Conservation (phyloP, 2,329 filamentous ascomycete species). For the Ceratocystiopsis brevicomis region DNA sequence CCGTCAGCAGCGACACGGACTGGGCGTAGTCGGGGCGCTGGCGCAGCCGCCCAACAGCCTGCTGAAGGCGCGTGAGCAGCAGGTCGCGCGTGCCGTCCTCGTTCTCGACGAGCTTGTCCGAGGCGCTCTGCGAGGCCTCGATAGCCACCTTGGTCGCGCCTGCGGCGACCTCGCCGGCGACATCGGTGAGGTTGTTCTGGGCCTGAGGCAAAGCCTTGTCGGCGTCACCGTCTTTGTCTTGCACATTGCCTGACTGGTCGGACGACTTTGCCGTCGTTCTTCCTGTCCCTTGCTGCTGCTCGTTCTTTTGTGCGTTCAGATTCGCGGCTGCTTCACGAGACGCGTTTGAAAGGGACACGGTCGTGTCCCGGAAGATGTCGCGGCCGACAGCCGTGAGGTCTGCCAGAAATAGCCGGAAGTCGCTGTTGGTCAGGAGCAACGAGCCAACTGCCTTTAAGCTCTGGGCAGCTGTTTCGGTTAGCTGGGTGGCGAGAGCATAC, state of each 20-base stretch:
- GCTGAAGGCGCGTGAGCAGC: conserved; percentile 56
- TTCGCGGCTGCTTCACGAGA: conserved; percentile 57
- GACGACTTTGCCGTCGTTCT: conserved; percentile 19
- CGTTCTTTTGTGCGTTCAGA: conserved; percentile 34
- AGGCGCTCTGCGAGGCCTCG: conserved; percentile 50
- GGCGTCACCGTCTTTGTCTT: conserved; percentile 29
- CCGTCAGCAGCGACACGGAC: conserved; percentile 61
- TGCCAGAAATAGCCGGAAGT: conserved; percentile 71
- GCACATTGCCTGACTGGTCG: too few species aligned
- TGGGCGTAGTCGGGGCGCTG: conserved; percentile 67
- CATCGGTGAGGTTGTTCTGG: conserved; percentile 32
- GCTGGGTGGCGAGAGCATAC: too few species aligned
- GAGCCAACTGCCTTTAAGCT: conserved; percentile 70
- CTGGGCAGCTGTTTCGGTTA: too few species aligned
- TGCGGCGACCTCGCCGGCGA: conserved; percentile 33
- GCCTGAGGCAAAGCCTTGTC: conserved; percentile 16
- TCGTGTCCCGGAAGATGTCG: conserved; percentile 74
- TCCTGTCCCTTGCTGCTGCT: background rate
- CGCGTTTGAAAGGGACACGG: conserved; percentile 56
- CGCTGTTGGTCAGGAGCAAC: conserved; percentile 72
- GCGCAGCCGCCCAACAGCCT: conserved; percentile 54
- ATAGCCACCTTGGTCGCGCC: conserved; percentile 32
- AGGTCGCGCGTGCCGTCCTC: conserved; percentile 40
- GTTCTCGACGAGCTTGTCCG: conserved; percentile 52
- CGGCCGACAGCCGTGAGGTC: conserved; percentile 63